These are phyloP conservation scores for Rhodofomes roseus DNA, from an alignment of 1,284 basidiomycete genomes.

Conservation along the genomic window DNA sequence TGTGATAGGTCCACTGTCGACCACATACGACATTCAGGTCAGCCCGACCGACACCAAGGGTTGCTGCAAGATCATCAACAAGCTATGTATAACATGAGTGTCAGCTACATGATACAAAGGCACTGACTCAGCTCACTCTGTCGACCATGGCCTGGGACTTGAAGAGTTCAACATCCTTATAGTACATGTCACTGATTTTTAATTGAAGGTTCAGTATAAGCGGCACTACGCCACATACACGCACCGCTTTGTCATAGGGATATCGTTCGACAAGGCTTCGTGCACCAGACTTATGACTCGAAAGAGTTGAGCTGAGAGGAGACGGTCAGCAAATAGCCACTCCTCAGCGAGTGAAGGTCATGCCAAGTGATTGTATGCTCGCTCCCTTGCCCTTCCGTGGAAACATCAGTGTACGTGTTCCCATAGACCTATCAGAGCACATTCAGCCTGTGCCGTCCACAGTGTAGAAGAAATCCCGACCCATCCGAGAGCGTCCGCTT, in stretches of 20 bases:
- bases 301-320: slow-evolving; percentile 58
- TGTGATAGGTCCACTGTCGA: slow-evolving; percentile 35
- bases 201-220: background rate
- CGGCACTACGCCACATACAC: slow-evolving; percentile 1
- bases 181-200: slow-evolving; percentile 74
- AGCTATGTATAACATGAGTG: slow-evolving; percentile 45
- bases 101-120: background rate
- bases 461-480: slow-evolving; percentile 17
- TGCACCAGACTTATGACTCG: slow-evolving; percentile 60
- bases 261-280: slow-evolving; percentile 51
- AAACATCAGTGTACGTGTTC: slow-evolving; percentile 25
- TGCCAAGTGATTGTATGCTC: slow-evolving; percentile 54
- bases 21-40: slow-evolving; percentile 74
- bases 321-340: background rate
- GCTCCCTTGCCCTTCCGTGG: slow-evolving; percentile 37
- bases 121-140: slow-evolving; percentile 40
- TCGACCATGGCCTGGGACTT: slow-evolving; percentile 73
- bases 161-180: slow-evolving; percentile 79
- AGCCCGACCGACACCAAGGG: slow-evolving; percentile 66
- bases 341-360: background rate
- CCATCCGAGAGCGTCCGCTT: slow-evolving; percentile 21
- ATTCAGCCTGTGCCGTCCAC: background rate
- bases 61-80: slow-evolving; percentile 85
- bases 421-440: slow-evolving; percentile 13
- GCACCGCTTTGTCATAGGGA: slow-evolving; percentile 69